phyloP scores from a whole-genome alignment of 176 grass and related monocot species.

The Oryza coarctata region DNA sequence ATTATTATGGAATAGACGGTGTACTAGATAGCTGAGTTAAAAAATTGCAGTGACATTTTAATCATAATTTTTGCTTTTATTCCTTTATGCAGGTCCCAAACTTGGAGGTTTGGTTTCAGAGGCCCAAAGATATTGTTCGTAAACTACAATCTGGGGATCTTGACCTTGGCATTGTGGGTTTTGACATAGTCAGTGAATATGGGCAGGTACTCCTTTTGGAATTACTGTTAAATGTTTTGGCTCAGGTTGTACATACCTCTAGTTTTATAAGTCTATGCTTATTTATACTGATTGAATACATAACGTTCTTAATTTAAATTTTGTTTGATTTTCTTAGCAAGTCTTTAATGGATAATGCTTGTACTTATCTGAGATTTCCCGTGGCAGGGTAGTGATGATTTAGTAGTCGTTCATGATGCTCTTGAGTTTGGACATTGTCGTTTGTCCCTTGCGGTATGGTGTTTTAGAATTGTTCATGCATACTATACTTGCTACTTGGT shows the following conservation, averaged over 20 bases:
- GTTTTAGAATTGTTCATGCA: constrained; percentile 9
- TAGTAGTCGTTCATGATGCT: constrained; percentile 89
- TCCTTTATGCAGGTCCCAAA: constrained; percentile 61
- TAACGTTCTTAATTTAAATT: constrained; percentile 2
- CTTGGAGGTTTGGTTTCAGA: constrained; percentile 97
- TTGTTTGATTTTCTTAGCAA: background rate
- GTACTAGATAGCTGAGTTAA: background rate
- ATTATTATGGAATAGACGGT: background rate
- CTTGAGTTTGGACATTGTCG: constrained; percentile 81
- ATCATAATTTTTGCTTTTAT: background rate
- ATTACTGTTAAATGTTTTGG: constrained; percentile 4
- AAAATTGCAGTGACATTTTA: constrained; percentile 9
- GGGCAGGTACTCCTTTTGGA: constrained; percentile 51
- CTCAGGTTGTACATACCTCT: background rate
- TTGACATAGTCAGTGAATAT: constrained; percentile 82
- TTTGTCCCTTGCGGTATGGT: constrained; percentile 81
- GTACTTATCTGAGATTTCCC: constrained; percentile 23
- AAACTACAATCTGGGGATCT: constrained; percentile 86
- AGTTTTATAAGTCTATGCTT: background rate
- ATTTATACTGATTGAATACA: background rate
- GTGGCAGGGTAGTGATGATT: constrained; percentile 72
- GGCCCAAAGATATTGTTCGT: constrained; percentile 88
- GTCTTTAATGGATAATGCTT: background rate
- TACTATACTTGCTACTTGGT: constrained; percentile 4
- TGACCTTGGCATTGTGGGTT: constrained; percentile 88